phyloP scores from a whole-genome alignment of 139 green algal genomes.

The Nannochloris sp. region DNA sequence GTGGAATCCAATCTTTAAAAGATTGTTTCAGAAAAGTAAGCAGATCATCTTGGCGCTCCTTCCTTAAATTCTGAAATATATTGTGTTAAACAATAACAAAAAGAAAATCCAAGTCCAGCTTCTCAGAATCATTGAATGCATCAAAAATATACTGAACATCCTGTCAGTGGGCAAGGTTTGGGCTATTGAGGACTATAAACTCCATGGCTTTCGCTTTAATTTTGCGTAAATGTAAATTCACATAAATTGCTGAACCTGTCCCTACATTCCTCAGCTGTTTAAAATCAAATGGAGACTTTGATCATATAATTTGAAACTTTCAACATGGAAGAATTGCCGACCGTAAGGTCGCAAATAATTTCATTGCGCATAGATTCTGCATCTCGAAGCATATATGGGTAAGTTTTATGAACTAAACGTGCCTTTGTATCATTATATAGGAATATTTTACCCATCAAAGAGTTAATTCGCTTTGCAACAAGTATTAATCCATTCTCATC shows the following conservation, averaged over 20 bases:
- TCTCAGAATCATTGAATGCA: too few relatives aligned
- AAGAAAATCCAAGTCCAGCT: too few relatives aligned
- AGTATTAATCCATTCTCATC: not conserved
- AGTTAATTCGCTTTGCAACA: not conserved
- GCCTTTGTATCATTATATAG: not conserved
- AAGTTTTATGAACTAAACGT: not conserved
- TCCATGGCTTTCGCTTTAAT: too few relatives aligned
- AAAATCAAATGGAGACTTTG: not conserved
- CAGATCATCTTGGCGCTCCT: too few relatives aligned
- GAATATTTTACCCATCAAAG: not conserved
- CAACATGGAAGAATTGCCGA: not conserved
- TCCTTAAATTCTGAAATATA: too few relatives aligned
- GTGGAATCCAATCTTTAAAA: not conserved
- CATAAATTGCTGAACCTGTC: too few relatives aligned
- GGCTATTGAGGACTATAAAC: too few relatives aligned
- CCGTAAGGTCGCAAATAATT: not conserved
- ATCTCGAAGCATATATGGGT: not conserved
- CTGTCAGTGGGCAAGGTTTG: too few relatives aligned
- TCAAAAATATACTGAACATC: too few relatives aligned
- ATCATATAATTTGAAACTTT: not conserved
- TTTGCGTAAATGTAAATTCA: too few relatives aligned
- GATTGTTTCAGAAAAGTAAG: not conserved
- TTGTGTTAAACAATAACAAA: too few relatives aligned
- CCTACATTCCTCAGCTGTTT: too few relatives aligned
- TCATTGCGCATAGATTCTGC: not conserved